A percentile compares a stretch with the other conserved stretches of the same genome.
phyloP scores from a whole-genome alignment of 2,329 filamentous ascomycete species.

The Xylaria sp. region DNA sequence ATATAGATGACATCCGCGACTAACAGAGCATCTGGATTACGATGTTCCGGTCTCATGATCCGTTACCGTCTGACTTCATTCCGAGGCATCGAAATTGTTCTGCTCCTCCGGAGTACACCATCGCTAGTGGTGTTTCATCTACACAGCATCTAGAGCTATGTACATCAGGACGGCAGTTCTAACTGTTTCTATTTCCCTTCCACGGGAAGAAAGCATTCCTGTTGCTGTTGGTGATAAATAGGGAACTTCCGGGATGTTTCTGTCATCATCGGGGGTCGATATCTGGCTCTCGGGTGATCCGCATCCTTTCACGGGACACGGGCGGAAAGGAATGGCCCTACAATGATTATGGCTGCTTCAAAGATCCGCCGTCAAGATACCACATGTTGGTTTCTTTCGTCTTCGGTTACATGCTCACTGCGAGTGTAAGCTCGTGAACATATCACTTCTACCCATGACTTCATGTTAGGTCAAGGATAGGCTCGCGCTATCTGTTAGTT shows the following conservation, averaged over 20 bases:
- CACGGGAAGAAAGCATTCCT: background rate
- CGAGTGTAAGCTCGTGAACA: background rate
- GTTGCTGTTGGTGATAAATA: conserved; percentile 16
- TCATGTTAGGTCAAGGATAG: conserved; percentile 11
- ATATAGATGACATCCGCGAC: background rate
- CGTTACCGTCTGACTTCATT: conserved; percentile 3
- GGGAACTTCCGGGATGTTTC: background rate
- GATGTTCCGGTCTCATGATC: background rate
- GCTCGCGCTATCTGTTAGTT: conserved; percentile 10
- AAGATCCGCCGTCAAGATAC: background rate
- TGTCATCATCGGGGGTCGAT: background rate
- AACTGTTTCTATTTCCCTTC: background rate
- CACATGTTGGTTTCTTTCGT: background rate
- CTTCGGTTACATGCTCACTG: background rate
- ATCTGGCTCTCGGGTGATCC: background rate
- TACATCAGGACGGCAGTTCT: background rate
- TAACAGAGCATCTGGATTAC: background rate
- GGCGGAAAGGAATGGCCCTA: background rate
- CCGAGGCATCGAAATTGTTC: background rate
- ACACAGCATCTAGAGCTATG: background rate
- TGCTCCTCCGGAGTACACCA: background rate
- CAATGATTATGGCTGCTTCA: background rate
- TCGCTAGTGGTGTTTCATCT: conserved; percentile 23
- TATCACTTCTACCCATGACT: background rate
- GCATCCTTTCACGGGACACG: background rate